A percentile compares a stretch with the other conserved stretches of the same genome.
These are phyloP conservation scores for Suillus sp. DNA, from an alignment of 768 basidiomycete species.

Conservation along the genomic window DNA sequence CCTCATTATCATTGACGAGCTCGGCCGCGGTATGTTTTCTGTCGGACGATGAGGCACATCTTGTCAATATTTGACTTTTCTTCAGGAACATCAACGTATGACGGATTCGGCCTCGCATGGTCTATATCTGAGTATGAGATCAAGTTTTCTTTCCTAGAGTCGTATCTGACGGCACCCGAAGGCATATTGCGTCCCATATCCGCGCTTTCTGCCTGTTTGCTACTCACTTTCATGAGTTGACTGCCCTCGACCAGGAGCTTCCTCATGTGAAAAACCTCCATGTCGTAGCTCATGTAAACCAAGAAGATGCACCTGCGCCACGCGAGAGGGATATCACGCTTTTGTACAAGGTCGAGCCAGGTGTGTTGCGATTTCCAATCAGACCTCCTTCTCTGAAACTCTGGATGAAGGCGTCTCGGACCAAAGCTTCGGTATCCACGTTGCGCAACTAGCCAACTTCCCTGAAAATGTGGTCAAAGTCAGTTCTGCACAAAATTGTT, in stretches of 20 bases:
- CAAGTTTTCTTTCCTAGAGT: background rate
- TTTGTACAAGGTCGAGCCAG: slow-evolving; percentile 74
- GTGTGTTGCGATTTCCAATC: slow-evolving; percentile 42
- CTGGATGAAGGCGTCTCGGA: slow-evolving; percentile 76
- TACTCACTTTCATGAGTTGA: slow-evolving; percentile 97
- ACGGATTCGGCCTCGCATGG: slow-evolving; percentile 98
- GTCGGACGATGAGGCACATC: background rate
- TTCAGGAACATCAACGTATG: slow-evolving; percentile 91
- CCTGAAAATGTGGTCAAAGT: slow-evolving; percentile 92
- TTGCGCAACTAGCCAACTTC: slow-evolving; percentile 96
- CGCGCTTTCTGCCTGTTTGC: slow-evolving; percentile 96
- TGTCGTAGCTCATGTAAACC: slow-evolving; percentile 88
- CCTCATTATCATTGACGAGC: slow-evolving; percentile 95
- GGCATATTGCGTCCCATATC: slow-evolving; percentile 91
- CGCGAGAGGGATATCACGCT: slow-evolving; percentile 79
- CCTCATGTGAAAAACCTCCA: slow-evolving; percentile 91
- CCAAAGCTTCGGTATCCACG: slow-evolving; percentile 98
- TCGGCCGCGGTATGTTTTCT: slow-evolving; percentile 70
- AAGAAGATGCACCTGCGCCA: slow-evolving; percentile 39
- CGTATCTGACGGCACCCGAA: slow-evolving; percentile 31
- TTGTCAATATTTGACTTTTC: slow-evolving; percentile 3
- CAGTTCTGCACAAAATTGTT: slow-evolving; percentile 16
- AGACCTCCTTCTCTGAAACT: slow-evolving; percentile 2
- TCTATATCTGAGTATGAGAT: slow-evolving; percentile 89
- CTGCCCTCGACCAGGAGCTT: slow-evolving; percentile 85